Conservation (phyloP, 345 rosid genomes). For the Euphorbia peplus region DNA sequence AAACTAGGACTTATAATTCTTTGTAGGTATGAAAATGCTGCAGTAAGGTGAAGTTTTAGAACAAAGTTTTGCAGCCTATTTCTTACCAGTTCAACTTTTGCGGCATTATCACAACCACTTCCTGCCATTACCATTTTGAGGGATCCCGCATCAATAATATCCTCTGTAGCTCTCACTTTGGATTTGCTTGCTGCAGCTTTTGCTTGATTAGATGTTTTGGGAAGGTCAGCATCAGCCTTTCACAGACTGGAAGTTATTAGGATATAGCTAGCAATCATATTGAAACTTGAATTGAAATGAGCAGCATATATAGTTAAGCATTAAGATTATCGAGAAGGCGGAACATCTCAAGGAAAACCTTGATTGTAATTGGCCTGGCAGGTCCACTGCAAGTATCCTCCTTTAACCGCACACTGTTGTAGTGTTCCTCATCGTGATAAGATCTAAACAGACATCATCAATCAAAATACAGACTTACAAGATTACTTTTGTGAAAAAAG, state of each 20-base stretch:
- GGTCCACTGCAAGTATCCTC: conserved; percentile 78
- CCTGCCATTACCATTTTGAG: conserved; percentile 79
- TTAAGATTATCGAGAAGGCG: conserved; percentile 4
- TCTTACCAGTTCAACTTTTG: conserved; percentile 70
- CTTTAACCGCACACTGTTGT: conserved; percentile 70
- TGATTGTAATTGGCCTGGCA: conserved; percentile 62
- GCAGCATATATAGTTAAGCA: conserved; percentile 6
- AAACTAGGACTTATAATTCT: not conserved
- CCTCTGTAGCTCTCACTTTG: conserved; percentile 32
- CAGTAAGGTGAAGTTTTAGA: not conserved
- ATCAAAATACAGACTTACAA: conserved; percentile 3
- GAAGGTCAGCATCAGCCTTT: conserved; percentile 90
- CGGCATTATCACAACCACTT: conserved; percentile 61
- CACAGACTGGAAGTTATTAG: conserved; percentile 54
- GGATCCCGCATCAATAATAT: conserved; percentile 40
- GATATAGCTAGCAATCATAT: conserved; percentile 23
- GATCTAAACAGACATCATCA: conserved; percentile 43
- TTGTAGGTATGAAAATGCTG: not conserved
- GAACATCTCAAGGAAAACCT: conserved; percentile 40
- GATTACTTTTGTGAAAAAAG: not conserved
- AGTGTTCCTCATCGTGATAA: conserved; percentile 93
- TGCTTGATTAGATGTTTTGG: conserved; percentile 61
- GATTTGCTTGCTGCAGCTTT: conserved; percentile 50
- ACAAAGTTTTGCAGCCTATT: conserved; percentile 5
- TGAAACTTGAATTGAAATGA: conserved; percentile 8